Evolutionary conservation across 1,284 basidiomycete species (phyloP).

Genomic region (Ustilago nuda): DNA sequence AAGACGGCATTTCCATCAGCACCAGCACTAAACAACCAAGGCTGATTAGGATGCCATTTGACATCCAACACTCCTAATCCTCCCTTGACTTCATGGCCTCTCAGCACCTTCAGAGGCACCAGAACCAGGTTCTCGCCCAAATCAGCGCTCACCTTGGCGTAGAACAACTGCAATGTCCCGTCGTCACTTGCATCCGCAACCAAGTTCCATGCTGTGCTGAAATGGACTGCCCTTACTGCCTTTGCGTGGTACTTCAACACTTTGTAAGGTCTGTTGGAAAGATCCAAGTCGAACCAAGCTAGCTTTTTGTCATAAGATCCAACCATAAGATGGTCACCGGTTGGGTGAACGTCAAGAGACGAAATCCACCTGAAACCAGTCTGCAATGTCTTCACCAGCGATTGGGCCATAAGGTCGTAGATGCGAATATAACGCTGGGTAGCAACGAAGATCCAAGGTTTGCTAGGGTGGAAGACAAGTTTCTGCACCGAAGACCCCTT

Average conservation of each 20-base stretch:
- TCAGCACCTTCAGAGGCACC: slow-evolving; percentile 94
- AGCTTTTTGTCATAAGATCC: slow-evolving; percentile 97
- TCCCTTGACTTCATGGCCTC: slow-evolving; percentile 85
- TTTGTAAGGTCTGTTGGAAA: slow-evolving; percentile 95
- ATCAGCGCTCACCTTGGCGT: slow-evolving; percentile 82
- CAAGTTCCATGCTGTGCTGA: slow-evolving; percentile 84
- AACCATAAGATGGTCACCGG: slow-evolving; percentile 87
- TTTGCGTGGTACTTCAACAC: slow-evolving; percentile 93
- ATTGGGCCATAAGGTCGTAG: slow-evolving; percentile 94
- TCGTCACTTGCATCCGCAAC: slow-evolving; percentile 97
- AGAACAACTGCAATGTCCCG: slow-evolving; percentile 96
- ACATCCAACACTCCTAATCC: slow-evolving; percentile 91
- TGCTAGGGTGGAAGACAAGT: slow-evolving; percentile 92
- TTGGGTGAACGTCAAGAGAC: slow-evolving; percentile 91
- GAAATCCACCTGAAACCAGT: slow-evolving; percentile 98
- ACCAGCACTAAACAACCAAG: slow-evolving; percentile 92
- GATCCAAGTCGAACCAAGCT: slow-evolving; percentile 98
- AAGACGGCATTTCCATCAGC: slow-evolving; percentile 89
- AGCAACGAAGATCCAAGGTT: slow-evolving; percentile 97
- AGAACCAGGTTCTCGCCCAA: slow-evolving; percentile 95
- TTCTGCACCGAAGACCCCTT: slow-evolving; percentile 87
- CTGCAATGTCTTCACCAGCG: slow-evolving; percentile 88
- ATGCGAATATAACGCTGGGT: slow-evolving; percentile 96
- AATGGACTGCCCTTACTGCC: slow-evolving; percentile 89
- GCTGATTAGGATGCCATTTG: slow-evolving; percentile 87